These are phyloP conservation scores for Podila horticola DNA, from an alignment of 192 early-diverging fungal genomes.

Conservation along the genomic window DNA sequence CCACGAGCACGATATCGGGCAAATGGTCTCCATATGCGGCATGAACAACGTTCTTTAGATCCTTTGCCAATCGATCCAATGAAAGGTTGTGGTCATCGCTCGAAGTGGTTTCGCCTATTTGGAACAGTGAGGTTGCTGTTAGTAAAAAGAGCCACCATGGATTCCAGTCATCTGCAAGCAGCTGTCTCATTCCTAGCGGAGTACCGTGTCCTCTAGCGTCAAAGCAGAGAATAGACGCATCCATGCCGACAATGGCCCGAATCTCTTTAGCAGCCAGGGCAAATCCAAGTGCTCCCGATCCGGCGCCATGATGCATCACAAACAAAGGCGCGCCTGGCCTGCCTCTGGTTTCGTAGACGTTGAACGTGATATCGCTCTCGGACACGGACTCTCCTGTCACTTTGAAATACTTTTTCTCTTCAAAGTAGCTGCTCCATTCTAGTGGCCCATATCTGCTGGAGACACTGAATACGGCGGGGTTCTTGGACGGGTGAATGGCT, in stretches of 20 bases:
- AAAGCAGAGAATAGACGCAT: slow-evolving; percentile 63
- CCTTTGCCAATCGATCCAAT: slow-evolving; percentile 65
- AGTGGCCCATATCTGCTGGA: slow-evolving; percentile 53
- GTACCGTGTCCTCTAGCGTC: slow-evolving; percentile 82
- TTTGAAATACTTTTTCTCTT: slow-evolving; percentile 45
- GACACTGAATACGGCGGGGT: background rate
- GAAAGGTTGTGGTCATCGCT: slow-evolving; percentile 64
- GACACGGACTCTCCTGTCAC: slow-evolving; percentile 29
- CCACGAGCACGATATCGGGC: slow-evolving; percentile 74
- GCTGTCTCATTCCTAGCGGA: too few species aligned
- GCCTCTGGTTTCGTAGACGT: slow-evolving; percentile 49
- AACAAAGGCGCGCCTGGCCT: slow-evolving; percentile 67
- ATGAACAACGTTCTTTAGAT: slow-evolving; percentile 62
- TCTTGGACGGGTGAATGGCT: slow-evolving; percentile 40
- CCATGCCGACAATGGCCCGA: slow-evolving; percentile 37
- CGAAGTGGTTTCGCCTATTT: slow-evolving; percentile 56
- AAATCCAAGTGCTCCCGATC: slow-evolving; percentile 73
- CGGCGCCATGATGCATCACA: slow-evolving; percentile 87
- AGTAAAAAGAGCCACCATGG: too few species aligned
- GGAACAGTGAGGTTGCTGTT: too few species aligned
- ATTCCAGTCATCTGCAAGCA: too few species aligned
- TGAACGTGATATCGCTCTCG: slow-evolving; percentile 51
- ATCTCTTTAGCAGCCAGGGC: slow-evolving; percentile 69
- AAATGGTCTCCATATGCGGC: slow-evolving; percentile 56
- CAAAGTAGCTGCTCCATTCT: slow-evolving; percentile 67